Evolutionary conservation across 345 rosid species (phyloP), one percentile per base, ranked within the genome.

Genomic region (Lagerstroemia speciosa): DNA sequence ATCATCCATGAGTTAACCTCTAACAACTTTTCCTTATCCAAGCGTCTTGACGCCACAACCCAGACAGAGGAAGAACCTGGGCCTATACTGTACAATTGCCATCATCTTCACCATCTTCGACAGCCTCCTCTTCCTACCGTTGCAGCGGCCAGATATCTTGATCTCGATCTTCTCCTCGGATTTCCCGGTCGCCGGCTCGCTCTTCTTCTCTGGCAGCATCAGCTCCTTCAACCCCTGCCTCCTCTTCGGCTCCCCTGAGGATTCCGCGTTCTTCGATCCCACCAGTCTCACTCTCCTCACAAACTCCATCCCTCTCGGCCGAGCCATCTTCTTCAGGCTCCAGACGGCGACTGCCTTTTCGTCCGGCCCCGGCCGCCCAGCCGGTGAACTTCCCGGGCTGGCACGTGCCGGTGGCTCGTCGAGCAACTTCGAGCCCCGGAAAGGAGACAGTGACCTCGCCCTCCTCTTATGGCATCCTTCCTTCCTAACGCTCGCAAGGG

Each of bases 11-110:
- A n/a, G n/a, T n/a, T n/a, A n/a, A n/a, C n/a, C n/a, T n/a, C n/a
- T n/a, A n/a, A n/a, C n/a, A n/a, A n/a, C n/a, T n/a, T n/a, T 12
- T 31, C 12, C 40, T 30, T 70, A 29, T 61, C 37, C 37, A 30
- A 17, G 58, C 10, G 61, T 48, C 30, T 66, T 78, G 19, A 64
- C 27, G 30, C 79, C 77, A 41, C 52, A 69, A 33, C 87, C 92
- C 82, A 83, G 58, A 68, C 89, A 85, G 40, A 81, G 76, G 55
- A 82, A 73, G 55, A 78, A 66, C 64, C 67, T 76, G 15, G 84
- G 83, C 76, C 71, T 75, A 52, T 68, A 48, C 20, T 69, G 77
- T 19, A 34, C 43, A 0, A 70, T 41, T 11, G 78, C 53, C 67
- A 68, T 66, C 67, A 68, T 66, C 61, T 69, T 64, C 55, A 67